Evolutionary conservation across 192 early-diverging fungal species (phyloP).

Genomic region (Allomyces arbusculus): DNA sequence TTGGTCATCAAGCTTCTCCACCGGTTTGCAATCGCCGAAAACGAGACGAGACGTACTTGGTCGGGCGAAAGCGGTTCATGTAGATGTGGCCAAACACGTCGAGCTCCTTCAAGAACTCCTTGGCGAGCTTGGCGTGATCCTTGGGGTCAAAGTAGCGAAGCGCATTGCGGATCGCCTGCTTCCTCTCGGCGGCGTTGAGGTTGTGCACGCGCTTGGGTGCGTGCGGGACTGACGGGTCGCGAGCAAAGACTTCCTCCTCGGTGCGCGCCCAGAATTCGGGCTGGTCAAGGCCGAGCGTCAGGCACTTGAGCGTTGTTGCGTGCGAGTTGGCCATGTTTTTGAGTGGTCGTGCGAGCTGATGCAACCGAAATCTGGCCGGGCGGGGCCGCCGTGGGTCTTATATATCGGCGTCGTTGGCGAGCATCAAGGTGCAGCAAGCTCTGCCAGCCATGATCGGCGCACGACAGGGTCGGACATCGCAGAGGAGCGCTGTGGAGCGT

Average conservation of each 20-base stretch:
- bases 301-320: background rate
- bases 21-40: too few species aligned
- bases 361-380: too few species aligned
- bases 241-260: background rate
- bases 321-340: too few species aligned
- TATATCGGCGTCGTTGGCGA: too few species aligned
- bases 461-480: too few species aligned
- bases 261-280: conserved; percentile 6
- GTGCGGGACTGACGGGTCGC: conserved; percentile 9
- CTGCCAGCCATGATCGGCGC: too few species aligned
- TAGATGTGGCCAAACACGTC: conserved; percentile 8
- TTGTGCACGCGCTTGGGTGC: conserved; percentile 8
- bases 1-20: too few species aligned
- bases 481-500: too few species aligned
- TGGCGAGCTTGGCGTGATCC: conserved; percentile 5
- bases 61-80: conserved; percentile 8
- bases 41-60: background rate
- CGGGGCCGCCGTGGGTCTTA: too few species aligned
- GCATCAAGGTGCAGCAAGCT: too few species aligned
- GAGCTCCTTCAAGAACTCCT: conserved; percentile 5
- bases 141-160: conserved; percentile 8
- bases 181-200: conserved; percentile 5
- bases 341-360: too few species aligned
- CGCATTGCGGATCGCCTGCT: conserved; percentile 7
- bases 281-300: conserved; percentile 6